Evolutionary conservation across 306 rosid genomes (phyloP).

Genomic region (Cicer bijugum): DNA sequence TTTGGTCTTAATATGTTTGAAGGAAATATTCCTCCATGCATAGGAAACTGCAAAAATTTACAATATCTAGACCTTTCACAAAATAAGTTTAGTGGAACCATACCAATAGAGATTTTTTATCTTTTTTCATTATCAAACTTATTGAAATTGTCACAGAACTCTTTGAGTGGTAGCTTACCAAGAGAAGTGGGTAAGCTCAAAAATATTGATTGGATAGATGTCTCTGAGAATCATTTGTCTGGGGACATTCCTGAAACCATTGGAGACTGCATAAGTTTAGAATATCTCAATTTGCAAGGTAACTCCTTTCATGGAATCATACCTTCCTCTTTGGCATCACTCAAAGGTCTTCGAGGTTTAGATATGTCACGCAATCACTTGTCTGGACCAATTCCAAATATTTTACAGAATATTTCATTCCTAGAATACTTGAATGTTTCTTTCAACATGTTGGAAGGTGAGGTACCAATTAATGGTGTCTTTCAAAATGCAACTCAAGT

Average conservation of each 20-base stretch:
- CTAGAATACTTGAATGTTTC: not conserved
- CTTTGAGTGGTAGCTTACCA: slow-evolving; percentile 41
- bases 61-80: not conserved
- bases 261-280: slow-evolving; percentile 42
- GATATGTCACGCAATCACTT: slow-evolving; percentile 51
- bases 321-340: slow-evolving; percentile 42
- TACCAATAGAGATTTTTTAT: slow-evolving; percentile 38
- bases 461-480: not conserved
- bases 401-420: not conserved
- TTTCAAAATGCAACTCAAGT: not conserved
- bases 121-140: not conserved
- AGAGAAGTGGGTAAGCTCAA: slow-evolving; percentile 35
- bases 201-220: not conserved
- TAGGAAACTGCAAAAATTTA: slow-evolving; percentile 36
- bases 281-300: slow-evolving; percentile 34
- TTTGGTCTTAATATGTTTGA: slow-evolving; percentile 5
- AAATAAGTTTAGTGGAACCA: slow-evolving; percentile 39
- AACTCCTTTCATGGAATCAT: slow-evolving; percentile 47
- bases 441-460: not conserved
- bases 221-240: slow-evolving; percentile 43
- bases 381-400: slow-evolving; percentile 9
- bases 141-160: slow-evolving; percentile 45
- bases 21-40: slow-evolving; percentile 45
- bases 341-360: slow-evolving; percentile 34
- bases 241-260: slow-evolving; percentile 49